Evolutionary conservation across 805 yeast species (phyloP), one percentile per base, ranked within the genome.

Genomic region (Pichia cephalocereana): DNA sequence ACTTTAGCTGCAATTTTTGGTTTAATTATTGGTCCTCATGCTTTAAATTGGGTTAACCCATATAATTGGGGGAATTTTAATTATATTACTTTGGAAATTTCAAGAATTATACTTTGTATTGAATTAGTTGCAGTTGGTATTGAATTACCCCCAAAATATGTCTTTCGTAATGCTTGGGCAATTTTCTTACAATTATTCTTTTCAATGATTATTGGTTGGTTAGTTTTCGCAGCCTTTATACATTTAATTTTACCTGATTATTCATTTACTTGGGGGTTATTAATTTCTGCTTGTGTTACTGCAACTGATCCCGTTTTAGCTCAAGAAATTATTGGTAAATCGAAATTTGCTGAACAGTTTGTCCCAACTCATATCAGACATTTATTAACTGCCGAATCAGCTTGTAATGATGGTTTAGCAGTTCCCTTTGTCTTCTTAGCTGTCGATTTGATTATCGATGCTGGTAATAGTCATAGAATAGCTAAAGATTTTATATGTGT

Each of bases 241-340:
- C 82, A 82, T 80, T 64, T 70, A 14, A 65, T 81, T 44, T 73
- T 82, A 31, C 86, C 86, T 0, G 72, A 72, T 38, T 68, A 80
- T 51, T 63, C 67, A 30, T 80, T 76, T 61, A 62, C 76, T 27
- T 76, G 78, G 46, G 76, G 78, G 6, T 70, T 82, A 31, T 67
- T 81, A 43, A 76, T 82, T 1, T 73, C 78, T n/a, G 84, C 85
- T 5, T 81, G 87, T 61, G 76, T 82, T 47, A 82, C 89, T 0
- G 87, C 88, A 7, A 82, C 89, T 0, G 89, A 82, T 60, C 89
- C 88, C 2, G 83, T 82, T 34, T 69, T 81, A 59, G 80, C 83
- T 3, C 82, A 83, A 36, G 83, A 85, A 3, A 80, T 81, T 40
- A 86, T 82, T 19, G 82, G 82, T 64, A 78, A 79, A 50, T 86